These are phyloP conservation scores for Trichomonas vaginalis DNA, from an alignment of 208 protist species.

Conservation along the genomic window DNA sequence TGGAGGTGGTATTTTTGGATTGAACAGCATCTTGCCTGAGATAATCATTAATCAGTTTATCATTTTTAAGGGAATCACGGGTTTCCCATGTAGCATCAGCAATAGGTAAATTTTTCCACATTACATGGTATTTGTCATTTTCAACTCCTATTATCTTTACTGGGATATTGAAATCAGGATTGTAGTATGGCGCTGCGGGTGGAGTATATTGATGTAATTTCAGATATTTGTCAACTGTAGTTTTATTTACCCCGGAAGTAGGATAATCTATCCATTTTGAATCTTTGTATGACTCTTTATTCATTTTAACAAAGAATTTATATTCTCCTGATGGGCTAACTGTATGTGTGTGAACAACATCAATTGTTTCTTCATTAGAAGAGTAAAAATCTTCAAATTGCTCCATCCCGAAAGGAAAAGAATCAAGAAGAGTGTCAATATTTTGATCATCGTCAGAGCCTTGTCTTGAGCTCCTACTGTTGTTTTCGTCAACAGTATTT, in stretches of 20 bases:
- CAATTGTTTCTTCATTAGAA: not conserved
- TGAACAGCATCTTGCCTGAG: not conserved
- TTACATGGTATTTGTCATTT: conserved; percentile 39
- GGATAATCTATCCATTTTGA: not conserved
- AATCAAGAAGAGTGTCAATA: not conserved
- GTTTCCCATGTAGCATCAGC: conserved; percentile 45
- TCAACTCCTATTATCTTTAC: not conserved
- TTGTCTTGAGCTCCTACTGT: not conserved
- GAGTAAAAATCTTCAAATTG: not conserved
- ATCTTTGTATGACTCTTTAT: not conserved
- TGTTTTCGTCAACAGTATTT: not conserved
- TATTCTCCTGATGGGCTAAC: not conserved
- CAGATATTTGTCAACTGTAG: not conserved
- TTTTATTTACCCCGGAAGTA: not conserved
- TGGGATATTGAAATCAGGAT: not conserved
- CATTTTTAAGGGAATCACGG: not conserved
- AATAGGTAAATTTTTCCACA: conserved; percentile 44
- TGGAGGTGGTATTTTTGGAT: not conserved
- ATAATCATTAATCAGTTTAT: not conserved
- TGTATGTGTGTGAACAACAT: not conserved
- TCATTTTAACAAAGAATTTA: not conserved
- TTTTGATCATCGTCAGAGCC: not conserved
- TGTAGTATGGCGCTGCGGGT: not conserved
- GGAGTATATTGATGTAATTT: not conserved
- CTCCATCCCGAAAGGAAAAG: not conserved